Base-by-base conservation (phyloP, 2,329 filamentous ascomycete genomes). In the Alternaria sp. region DNA sequence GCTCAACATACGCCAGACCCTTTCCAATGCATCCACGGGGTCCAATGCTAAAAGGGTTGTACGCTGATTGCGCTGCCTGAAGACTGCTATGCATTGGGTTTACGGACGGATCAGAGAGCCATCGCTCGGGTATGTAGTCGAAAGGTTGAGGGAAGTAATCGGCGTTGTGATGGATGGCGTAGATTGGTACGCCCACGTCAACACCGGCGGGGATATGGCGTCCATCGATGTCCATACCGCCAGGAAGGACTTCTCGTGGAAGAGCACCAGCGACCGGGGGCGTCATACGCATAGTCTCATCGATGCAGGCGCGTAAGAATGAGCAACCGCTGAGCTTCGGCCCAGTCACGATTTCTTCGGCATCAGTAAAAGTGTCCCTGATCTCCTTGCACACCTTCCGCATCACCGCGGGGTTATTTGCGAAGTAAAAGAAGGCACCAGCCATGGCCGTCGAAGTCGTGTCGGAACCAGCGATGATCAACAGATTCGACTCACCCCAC, bases 1-100 rank as follows among this genome's bases (percentile, higher is more conserved):
- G 85, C 79, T 91, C 88, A 42, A 85, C 82, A 67, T 90, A 89
- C 2, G 88, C 88, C 42, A 90, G 77, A 0, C 84, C 83, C 81
- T 91, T 91, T 0, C 89, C 90, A 54, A 92, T 90, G 70, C 90
- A 92, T 2, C 88, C 88, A 10, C 89, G 80, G 0, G 88, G 86
- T 0, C 90, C 90, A 61, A 91, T 80, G 44, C 85, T 88, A 68
- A 92, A 92, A 2, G 91, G 89, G 62, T 88, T 92, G 77, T 91
- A 94, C 0, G 90, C 90, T 33, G 82, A 83, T 50, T 89, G 84
- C 2, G 90, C 88, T 10, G 70, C 68, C 8, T 67, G 28, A 26
- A 77, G 66, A 31, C 69, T 69, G 40, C 40, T 54, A 37, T 72
- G 66, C 13, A 75, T 51, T 2, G 75, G 74, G 50, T 77, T 77